A percentile compares a stretch with the other conserved stretches of the same genome.
These are phyloP conservation scores for Lichenothelia convexa DNA, from an alignment of 495 filamentous ascomycete genomes.

Conservation along the genomic window DNA sequence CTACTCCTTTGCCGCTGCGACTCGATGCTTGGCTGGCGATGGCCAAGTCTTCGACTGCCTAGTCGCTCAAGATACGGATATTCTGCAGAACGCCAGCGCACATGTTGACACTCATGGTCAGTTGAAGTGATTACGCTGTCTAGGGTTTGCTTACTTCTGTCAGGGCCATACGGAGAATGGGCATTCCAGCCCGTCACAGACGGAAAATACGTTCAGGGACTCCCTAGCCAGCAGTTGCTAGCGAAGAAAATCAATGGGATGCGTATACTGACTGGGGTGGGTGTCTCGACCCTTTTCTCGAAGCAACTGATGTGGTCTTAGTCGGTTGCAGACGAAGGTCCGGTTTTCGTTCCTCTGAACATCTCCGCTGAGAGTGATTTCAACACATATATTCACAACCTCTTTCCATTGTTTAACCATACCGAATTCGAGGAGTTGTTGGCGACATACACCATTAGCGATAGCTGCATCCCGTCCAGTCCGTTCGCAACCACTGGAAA, in stretches of 20 bases:
- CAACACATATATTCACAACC: slow-evolving; percentile 12
- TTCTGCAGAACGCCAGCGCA: slow-evolving; percentile 37
- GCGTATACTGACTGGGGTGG: slow-evolving; percentile 27
- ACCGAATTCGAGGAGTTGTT: no score
- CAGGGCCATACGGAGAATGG: slow-evolving; percentile 31
- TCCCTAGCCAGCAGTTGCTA: slow-evolving; percentile 33
- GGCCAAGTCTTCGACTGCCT: slow-evolving; percentile 36
- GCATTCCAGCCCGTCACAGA: slow-evolving; percentile 48
- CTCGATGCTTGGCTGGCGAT: slow-evolving; percentile 26
- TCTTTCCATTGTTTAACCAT: slow-evolving; percentile 16
- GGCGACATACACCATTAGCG: no score
- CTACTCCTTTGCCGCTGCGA: slow-evolving; percentile 32
- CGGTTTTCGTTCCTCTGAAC: slow-evolving; percentile 29
- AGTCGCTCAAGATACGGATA: slow-evolving; percentile 27
- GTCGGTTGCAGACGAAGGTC: slow-evolving; percentile 37
- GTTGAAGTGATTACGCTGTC: no score
- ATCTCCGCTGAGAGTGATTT: slow-evolving; percentile 27
- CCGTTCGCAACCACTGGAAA: no score
- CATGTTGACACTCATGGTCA: no score
- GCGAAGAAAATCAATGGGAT: slow-evolving; percentile 33
- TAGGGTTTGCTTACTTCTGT: no score
- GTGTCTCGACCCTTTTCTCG: slow-evolving; percentile 1
- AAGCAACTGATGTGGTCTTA: slow-evolving; percentile 25
- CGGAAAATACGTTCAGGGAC: slow-evolving; percentile 33
- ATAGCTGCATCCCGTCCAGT: no score